Conservation (phyloP, 2,329 filamentous ascomycete species). For the Phoma sp. region DNA sequence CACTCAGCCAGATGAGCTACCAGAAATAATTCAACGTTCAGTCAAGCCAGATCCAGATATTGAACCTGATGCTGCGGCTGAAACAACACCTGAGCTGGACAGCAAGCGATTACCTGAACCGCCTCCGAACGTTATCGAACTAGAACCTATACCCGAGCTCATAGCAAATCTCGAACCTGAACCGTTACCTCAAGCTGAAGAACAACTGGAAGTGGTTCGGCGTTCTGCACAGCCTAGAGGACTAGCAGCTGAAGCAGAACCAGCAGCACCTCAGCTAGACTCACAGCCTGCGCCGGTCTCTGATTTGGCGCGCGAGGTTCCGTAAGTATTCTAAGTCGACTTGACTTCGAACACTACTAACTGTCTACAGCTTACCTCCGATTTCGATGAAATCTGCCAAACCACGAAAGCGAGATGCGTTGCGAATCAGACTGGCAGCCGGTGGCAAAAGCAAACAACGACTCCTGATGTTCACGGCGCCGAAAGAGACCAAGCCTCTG, state of each 20-base stretch:
- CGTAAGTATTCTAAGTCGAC: neutral
- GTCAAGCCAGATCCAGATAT: conserved; percentile 3
- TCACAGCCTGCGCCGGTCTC: conserved; percentile 5
- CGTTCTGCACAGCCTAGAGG: neutral
- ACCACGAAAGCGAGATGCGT: conserved; percentile 21
- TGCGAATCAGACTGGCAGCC: conserved; percentile 16
- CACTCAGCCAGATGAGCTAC: conserved; percentile 6
- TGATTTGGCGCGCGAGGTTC: conserved; percentile 2
- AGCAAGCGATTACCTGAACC: too few species aligned
- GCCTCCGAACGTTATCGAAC: neutral
- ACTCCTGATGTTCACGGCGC: conserved; percentile 17
- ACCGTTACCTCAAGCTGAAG: neutral
- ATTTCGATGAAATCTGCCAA: conserved; percentile 9
- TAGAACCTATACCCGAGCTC: conserved; percentile 8
- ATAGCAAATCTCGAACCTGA: too few species aligned
- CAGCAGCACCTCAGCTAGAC: neutral
- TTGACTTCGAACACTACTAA: neutral
- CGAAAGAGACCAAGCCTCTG: conserved; percentile 20
- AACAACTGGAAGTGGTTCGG: neutral
- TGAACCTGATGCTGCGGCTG: conserved; percentile 6
- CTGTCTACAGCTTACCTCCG: neutral
- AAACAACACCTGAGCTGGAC: neutral
- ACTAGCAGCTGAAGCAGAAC: conserved; percentile 10
- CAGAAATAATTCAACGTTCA: conserved; percentile 5
- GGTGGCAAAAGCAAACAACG: conserved; percentile 11